phyloP scores from a whole-genome alignment of 2,329 filamentous ascomycete genomes.

The Calonectria montana region DNA sequence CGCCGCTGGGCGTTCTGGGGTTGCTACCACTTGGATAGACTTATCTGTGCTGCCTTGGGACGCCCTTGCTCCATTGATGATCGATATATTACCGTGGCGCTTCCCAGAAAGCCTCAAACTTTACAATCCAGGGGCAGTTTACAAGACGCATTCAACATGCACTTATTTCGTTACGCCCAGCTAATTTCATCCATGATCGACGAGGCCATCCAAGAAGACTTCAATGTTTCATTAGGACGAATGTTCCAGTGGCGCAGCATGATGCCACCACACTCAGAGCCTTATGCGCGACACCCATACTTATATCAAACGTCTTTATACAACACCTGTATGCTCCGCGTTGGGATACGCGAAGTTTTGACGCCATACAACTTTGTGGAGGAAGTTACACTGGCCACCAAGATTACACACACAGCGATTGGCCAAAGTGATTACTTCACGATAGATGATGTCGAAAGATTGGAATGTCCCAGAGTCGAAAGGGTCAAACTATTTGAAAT shows the following conservation, averaged over 20 bases:
- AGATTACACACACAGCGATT: too few relatives aligned
- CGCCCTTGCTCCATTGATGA: background rate
- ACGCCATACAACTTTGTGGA: background rate
- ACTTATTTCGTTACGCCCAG: background rate
- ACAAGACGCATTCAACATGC: background rate
- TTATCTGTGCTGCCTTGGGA: background rate
- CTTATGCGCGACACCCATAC: background rate
- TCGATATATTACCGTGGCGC: background rate
- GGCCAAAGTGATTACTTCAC: too few relatives aligned
- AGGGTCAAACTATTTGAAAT: background rate
- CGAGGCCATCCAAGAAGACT: background rate
- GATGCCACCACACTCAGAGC: background rate
- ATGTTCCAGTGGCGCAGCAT: background rate
- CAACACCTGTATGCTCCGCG: background rate
- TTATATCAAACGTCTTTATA: background rate
- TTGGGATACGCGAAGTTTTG: background rate
- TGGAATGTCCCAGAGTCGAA: background rate
- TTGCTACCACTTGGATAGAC: background rate
- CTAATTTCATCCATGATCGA: background rate
- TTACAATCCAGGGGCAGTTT: background rate
- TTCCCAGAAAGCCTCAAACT: background rate
- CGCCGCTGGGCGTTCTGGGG: background rate
- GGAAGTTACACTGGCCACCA: too few relatives aligned
- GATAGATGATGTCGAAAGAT: too few relatives aligned
- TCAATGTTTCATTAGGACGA: background rate